Percentiles rank a stretch among this genome's conserved stretches.
These are phyloP conservation scores for Claviceps cyperi DNA, from an alignment of 2,329 filamentous ascomycete species.

Conservation along the genomic window DNA sequence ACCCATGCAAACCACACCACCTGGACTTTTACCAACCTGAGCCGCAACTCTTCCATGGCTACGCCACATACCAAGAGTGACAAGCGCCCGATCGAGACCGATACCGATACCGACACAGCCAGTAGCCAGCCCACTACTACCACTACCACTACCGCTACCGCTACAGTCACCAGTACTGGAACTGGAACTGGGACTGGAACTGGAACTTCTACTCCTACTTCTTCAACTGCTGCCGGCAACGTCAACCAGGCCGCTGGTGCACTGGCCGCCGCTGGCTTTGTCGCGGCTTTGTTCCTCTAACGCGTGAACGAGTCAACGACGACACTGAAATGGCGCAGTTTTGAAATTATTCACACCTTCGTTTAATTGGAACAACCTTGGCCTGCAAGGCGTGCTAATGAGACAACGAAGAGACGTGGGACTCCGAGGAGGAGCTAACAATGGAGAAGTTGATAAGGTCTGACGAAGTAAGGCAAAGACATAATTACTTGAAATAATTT, in stretches of 20 bases:
- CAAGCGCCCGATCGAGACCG: background rate
- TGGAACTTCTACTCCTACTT: slow-evolving; percentile 7
- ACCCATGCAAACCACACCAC: background rate
- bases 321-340: background rate
- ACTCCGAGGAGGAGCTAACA: no score
- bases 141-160: slow-evolving; percentile 1
- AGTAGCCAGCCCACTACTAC: slow-evolving; percentile 1
- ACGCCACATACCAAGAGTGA: background rate
- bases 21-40: background rate
- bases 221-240: slow-evolving; percentile 15
- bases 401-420: no score
- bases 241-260: slow-evolving; percentile 20
- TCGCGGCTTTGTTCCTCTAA: slow-evolving; percentile 29
- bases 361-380: no score
- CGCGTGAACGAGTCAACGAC: background rate
- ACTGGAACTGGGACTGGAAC: no score
- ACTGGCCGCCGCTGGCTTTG: slow-evolving; percentile 23
- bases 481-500: no score
- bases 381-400: no score
- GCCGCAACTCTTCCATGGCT: slow-evolving; percentile 2
- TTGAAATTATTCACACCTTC: no score
- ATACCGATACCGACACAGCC: background rate
- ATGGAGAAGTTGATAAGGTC: no score
- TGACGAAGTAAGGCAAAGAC: no score
- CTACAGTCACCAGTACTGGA: slow-evolving; percentile 2